Conservation (phyloP, 257 asterid genomes). For the Salvia rosmarinus region DNA sequence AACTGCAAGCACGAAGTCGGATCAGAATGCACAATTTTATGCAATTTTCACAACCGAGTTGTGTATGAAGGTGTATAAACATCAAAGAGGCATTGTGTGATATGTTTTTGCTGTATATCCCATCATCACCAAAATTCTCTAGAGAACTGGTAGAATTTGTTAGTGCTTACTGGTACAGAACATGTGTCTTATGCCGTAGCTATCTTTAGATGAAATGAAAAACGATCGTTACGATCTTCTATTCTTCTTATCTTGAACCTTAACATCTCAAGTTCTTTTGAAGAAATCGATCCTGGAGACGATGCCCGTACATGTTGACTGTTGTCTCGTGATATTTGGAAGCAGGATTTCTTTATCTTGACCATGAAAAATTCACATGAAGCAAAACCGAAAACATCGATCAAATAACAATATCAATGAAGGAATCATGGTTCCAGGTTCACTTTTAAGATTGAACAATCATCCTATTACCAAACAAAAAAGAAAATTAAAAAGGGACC, state of each 20-base stretch:
- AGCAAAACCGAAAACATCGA: not conserved
- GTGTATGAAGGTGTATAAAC: constrained; percentile 3
- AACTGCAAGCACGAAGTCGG: constrained; percentile 36
- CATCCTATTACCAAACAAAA: not conserved
- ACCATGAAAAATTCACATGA: not conserved
- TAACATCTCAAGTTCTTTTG: not conserved
- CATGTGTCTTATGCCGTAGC: not conserved
- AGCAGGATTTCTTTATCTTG: not conserved
- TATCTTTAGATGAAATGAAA: not conserved
- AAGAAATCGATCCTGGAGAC: no score
- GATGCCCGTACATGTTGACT: not conserved
- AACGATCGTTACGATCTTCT: not conserved
- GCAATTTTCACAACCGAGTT: not conserved
- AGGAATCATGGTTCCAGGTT: constrained; percentile 26
- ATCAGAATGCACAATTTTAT: constrained; percentile 34
- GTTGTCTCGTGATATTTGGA: not conserved
- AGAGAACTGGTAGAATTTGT: not conserved
- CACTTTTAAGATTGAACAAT: not conserved
- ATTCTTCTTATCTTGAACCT: not conserved
- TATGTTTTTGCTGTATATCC: constrained; percentile 13
- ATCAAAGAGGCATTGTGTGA: not conserved
- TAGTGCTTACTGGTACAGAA: not conserved
- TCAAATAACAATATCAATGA: constrained; percentile 7
- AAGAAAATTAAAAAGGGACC: not conserved
- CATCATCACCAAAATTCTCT: not conserved